Conservation (phyloP, 192 early-diverging fungal genomes). For the Allomyces arbusculus region DNA sequence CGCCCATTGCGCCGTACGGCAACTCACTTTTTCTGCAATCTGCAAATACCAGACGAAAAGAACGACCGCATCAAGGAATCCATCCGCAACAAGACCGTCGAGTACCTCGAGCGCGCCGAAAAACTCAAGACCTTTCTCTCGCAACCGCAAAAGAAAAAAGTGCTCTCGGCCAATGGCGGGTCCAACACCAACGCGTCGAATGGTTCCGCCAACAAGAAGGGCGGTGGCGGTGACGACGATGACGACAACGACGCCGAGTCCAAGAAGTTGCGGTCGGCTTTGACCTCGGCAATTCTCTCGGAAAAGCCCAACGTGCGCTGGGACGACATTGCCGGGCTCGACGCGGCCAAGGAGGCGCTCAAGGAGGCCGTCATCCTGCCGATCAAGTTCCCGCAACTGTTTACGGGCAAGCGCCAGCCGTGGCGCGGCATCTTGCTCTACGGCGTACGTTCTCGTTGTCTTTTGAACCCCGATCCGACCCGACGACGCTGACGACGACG, state of each 20-base stretch:
- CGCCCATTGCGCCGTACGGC: not conserved
- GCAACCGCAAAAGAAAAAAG: constrained; percentile 44
- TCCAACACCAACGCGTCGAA: constrained; percentile 20
- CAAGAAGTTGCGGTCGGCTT: constrained; percentile 20
- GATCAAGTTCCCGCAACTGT: constrained; percentile 91
- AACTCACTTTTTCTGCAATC: not conserved
- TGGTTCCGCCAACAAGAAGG: constrained; percentile 19
- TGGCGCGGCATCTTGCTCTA: constrained; percentile 95
- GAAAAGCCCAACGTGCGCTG: constrained; percentile 95
- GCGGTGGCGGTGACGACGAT: constrained; percentile 14
- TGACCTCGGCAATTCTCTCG: constrained; percentile 58
- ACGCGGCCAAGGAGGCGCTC: constrained; percentile 82
- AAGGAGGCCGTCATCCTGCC: constrained; percentile 98
- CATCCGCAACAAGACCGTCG: constrained; percentile 73
- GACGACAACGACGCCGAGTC: constrained; percentile 21
- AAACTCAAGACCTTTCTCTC: constrained; percentile 71
- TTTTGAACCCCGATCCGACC: not conserved
- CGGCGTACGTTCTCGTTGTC: constrained; percentile 27
- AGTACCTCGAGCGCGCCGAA: constrained; percentile 85
- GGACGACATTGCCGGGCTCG: constrained; percentile 93
- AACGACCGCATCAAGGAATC: constrained; percentile 66
- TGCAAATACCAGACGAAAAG: constrained; percentile 62
- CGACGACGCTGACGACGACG: not conserved
- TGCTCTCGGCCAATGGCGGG: constrained; percentile 37
- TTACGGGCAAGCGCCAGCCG: constrained; percentile 80